Conservation (phyloP, 1,284 basidiomycete genomes). For the Cutaneotrichosporon spelunceum region DNA sequence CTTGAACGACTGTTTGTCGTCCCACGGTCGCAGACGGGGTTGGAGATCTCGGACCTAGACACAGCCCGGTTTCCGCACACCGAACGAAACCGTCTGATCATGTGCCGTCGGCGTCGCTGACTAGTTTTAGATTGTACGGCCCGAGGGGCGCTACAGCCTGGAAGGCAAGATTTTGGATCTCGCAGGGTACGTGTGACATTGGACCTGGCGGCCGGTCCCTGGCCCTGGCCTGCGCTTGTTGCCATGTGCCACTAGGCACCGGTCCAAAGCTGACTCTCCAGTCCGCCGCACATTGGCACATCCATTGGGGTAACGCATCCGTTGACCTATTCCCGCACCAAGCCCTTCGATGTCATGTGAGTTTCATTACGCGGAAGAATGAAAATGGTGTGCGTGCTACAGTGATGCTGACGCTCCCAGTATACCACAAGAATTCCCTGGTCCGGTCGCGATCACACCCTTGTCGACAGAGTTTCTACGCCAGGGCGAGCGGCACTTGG, state of each 20-base stretch:
- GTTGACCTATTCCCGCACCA: conserved; percentile 18
- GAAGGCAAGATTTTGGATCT: conserved; percentile 25
- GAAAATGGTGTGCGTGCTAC: not conserved
- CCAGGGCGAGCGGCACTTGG: conserved; percentile 25
- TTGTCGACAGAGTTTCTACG: conserved; percentile 24
- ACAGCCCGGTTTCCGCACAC: not conserved
- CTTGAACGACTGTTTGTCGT: too few relatives aligned
- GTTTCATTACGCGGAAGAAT: conserved; percentile 2
- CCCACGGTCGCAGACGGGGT: too few relatives aligned
- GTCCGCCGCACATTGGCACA: conserved; percentile 25
- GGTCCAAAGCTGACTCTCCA: conserved; percentile 6
- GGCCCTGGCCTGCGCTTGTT: conserved; percentile 15
- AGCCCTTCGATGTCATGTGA: conserved; percentile 23
- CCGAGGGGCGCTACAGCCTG: conserved; percentile 21
- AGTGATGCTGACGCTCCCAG: conserved; percentile 2
- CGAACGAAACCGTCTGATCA: not conserved
- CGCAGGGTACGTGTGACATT: conserved; percentile 20
- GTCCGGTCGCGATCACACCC: conserved; percentile 23
- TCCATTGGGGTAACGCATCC: conserved; percentile 26
- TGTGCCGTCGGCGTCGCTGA: conserved; percentile 5
- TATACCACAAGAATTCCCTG: conserved; percentile 24
- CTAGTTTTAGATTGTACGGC: conserved; percentile 20
- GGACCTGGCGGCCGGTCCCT: not conserved
- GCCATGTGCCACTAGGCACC: not conserved
- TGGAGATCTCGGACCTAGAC: not conserved